Percentiles rank a stretch among this genome's conserved stretches.
Evolutionary conservation across 1,284 basidiomycete species (phyloP).

Genomic region (Exsudoporus floridanus): DNA sequence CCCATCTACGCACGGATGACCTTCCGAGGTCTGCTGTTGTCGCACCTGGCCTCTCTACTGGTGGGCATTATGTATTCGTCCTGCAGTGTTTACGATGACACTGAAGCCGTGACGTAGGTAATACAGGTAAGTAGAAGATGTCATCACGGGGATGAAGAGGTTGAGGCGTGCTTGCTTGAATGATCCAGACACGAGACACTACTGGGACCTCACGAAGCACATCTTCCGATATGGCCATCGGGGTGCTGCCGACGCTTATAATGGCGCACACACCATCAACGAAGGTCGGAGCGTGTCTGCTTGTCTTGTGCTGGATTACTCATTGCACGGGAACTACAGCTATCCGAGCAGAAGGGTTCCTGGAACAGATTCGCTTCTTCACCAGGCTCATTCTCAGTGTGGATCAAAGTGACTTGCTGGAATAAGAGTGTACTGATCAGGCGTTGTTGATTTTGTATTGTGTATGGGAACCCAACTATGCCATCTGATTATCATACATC

Average conservation of each 20-base stretch:
- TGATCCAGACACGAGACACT: constrained; percentile 44
- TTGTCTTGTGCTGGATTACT: not conserved
- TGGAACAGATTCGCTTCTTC: constrained; percentile 40
- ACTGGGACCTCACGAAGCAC: constrained; percentile 45
- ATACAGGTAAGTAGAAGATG: constrained; percentile 31
- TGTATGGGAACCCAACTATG: not conserved
- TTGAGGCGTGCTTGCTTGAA: constrained; percentile 22
- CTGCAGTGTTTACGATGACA: not conserved
- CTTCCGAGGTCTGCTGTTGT: constrained; percentile 14
- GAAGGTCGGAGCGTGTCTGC: constrained; percentile 35
- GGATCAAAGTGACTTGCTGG: constrained; percentile 30
- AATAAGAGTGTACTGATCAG: constrained; percentile 1
- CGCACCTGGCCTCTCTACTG: constrained; percentile 30
- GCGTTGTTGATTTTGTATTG: not conserved
- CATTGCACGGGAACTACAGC: constrained; percentile 19
- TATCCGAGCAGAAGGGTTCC: constrained; percentile 34
- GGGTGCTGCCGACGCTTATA: constrained; percentile 34
- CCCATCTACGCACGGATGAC: constrained; percentile 27
- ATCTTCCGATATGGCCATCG: constrained; percentile 53
- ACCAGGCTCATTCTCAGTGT: constrained; percentile 38
- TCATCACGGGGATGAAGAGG: constrained; percentile 19
- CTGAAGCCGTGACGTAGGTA: constrained; percentile 27
- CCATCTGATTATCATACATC: not conserved
- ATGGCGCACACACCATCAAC: constrained; percentile 54
- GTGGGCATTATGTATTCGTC: constrained; percentile 16